Evolutionary conservation across 2,329 filamentous ascomycete genomes (phyloP), one percentile per base, ranked within the genome.

Genomic region (Paramyrothecium roridum): DNA sequence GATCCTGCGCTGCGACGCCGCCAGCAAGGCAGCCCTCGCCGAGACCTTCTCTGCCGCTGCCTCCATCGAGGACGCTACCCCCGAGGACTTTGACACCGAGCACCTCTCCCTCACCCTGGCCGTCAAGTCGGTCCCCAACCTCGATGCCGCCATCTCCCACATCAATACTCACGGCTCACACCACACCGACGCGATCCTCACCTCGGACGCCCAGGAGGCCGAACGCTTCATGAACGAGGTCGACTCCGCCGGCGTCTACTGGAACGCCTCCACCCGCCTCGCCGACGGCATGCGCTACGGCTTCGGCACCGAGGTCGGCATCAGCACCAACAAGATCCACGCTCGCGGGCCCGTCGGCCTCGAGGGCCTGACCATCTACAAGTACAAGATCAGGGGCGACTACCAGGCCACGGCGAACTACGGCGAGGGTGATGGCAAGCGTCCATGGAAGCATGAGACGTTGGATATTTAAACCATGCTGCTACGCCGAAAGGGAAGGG

Each of bases 251-350:
- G 93, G 93, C 52, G 93, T 93, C 19, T 99, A 96, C 80, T 97
- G 93, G 92, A 99, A 99, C 70, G 90, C 92, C 8, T 96, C 91
- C 22, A 96, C 91, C 10, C 85, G 95, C 52, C 93, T 99, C 76
- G 92, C 93, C 7, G 95, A 99, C 71, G 95, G 95, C 8, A 97
- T 96, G 89, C 83, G 95, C 46, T 98, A 96, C 70, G 95, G 95
- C 8, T 99, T 99, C 73, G 95, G 95, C 50, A 98, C 95, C 0
- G 95, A 99, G 75, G 95, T 99, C 22, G 95, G 95, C 54, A 98
- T 99, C 74, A 96, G 90, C 76, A 99, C 95, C 51, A 99, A 97
- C 79, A 99, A 98, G 79, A 96, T 99, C 60, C 95, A 99, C 70
- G 90, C 91, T 1, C 81, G 95, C 52, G 95, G 95, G 0, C 95